phyloP scores from a whole-genome alignment of 805 yeast species.

The Saccharomyces jurei region DNA sequence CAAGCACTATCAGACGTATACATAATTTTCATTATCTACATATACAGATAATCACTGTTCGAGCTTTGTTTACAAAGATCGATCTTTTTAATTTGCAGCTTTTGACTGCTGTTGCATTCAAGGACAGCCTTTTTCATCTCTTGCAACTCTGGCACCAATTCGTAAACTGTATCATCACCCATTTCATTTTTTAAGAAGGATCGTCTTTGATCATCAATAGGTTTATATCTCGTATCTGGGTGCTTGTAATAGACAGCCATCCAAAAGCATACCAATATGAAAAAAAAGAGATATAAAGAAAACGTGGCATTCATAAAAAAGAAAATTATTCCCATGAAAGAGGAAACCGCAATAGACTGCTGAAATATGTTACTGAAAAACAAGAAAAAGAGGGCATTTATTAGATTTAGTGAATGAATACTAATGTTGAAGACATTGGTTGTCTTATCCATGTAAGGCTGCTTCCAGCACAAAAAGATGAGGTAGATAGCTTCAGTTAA shows the following conservation, averaged over 20 bases:
- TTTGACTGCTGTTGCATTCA: slow-evolving; percentile 29
- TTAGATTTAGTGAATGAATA: slow-evolving; percentile 66
- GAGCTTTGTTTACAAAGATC: slow-evolving; percentile 12
- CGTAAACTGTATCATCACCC: slow-evolving; percentile 20
- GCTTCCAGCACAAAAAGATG: slow-evolving; percentile 52
- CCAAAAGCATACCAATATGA: slow-evolving; percentile 81
- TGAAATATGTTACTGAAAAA: slow-evolving; percentile 80
- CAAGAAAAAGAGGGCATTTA: slow-evolving; percentile 79
- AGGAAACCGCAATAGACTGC: slow-evolving; percentile 78
- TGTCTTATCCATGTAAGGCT: slow-evolving; percentile 92
- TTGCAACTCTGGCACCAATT: slow-evolving; percentile 27
- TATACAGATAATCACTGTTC: neutral
- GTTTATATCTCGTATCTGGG: slow-evolving; percentile 92
- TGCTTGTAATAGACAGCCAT: slow-evolving; percentile 79
- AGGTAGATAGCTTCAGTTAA: slow-evolving; percentile 70
- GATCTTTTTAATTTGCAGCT: slow-evolving; percentile 20
- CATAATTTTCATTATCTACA: slow-evolving; percentile 1
- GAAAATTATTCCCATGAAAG: slow-evolving; percentile 84
- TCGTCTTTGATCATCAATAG: slow-evolving; percentile 84
- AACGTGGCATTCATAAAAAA: slow-evolving; percentile 85
- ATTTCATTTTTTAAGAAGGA: slow-evolving; percentile 65
- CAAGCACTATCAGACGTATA: slow-evolving; percentile 1
- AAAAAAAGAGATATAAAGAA: slow-evolving; percentile 70
- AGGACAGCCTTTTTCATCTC: slow-evolving; percentile 31
- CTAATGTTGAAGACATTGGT: slow-evolving; percentile 87